Base-by-base conservation (phyloP, 2,329 filamentous ascomycete species). In the Phoma sp. region DNA sequence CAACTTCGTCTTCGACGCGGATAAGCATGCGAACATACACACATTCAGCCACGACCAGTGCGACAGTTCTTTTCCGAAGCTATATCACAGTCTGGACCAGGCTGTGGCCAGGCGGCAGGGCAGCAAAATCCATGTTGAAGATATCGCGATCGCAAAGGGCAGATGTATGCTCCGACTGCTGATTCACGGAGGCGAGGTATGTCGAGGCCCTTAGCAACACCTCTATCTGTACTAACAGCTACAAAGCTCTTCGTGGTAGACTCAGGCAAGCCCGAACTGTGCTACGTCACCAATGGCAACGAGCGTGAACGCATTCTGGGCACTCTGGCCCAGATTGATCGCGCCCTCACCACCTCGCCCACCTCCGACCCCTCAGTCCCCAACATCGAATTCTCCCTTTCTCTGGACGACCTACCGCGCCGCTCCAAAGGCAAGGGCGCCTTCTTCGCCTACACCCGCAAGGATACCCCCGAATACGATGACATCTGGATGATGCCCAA, bases 401-500 rank as follows among this genome's bases (percentile, higher is more conserved):
- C 69, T 6, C 65, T 72, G 18, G 69, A 72, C 39, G 69, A 72
- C 47, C 53, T 72, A 2, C 69, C 69, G 11, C 65, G 65, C 38
- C 67, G 69, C 22, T 71, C 68, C 4, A 68, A 62, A 36, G 46
- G 41, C 22, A 54, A 67, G 4, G 67, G 66, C 10, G 57, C 60
- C 4, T 69, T 72, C 47, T 69, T 71, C 27, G 69, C 66, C 10
- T 71, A 69, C 49, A 72, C 69, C 7, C 59, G 68, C 25, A 67
- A 71, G 47, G 67, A 71, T 35, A 55, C 42, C 1, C 52, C 42
- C 13, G 62, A 66, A 29, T 72, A 72, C 41, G 55, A 67, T 36
- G 64, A 72, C 42, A 65, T 71, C 36, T 72, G 69, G 69, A 62
- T 72, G 59, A 71, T 72, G 65, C 69, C 69, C 23, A 71, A 72